Conservation (phyloP, 306 rosid genomes). For the Purshia tridentata region DNA sequence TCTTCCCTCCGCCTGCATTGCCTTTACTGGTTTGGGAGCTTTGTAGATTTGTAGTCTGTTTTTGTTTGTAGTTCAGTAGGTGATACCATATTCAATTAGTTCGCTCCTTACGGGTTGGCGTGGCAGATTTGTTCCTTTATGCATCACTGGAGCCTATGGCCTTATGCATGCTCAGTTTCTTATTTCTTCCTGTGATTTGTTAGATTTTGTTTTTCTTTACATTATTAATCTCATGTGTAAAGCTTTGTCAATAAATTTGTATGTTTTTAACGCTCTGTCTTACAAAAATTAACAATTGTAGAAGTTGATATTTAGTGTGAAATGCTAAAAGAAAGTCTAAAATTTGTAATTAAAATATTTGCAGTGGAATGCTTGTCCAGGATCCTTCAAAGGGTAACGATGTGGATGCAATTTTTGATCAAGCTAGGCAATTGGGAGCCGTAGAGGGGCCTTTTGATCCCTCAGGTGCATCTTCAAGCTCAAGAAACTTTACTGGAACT, state of each 20-base stretch:
- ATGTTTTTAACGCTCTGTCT: background rate
- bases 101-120: too few relatives aligned
- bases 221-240: background rate
- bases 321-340: constrained; percentile 13
- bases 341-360: constrained; percentile 24
- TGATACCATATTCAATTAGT: too few relatives aligned
- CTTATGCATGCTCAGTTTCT: background rate
- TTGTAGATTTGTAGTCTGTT: too few relatives aligned
- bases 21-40: background rate
- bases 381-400: constrained; percentile 88
- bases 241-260: background rate
- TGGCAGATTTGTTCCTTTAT: background rate
- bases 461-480: constrained; percentile 69
- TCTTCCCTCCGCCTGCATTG: background rate
- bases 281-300: background rate
- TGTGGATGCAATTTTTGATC: constrained; percentile 84
- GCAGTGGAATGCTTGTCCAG: constrained; percentile 99
- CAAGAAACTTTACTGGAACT: constrained; percentile 85
- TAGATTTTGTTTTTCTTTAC: background rate
- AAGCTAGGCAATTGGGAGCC: constrained; percentile 88
- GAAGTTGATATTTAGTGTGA: constrained; percentile 13
- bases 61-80: too few relatives aligned
- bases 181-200: background rate
- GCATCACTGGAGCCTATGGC: background rate
- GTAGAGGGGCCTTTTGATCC: constrained; percentile 77